Conservation (phyloP, 805 yeast species). For the Blastobotrys muscicola region DNA sequence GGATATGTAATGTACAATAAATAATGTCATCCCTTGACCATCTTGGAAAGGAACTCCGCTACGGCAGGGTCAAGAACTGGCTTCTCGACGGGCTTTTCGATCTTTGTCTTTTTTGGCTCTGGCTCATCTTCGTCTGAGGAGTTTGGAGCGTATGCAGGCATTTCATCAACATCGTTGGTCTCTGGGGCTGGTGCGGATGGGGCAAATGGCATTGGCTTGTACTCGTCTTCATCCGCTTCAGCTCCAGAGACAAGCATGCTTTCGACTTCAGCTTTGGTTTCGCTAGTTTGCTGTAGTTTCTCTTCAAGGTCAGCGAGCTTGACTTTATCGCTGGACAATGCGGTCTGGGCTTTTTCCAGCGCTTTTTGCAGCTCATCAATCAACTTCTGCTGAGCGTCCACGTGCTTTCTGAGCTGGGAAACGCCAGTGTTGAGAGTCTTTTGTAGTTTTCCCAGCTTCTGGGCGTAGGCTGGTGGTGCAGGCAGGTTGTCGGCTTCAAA, state of each 20-base stretch:
- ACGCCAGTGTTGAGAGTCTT: no score
- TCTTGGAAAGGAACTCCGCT: slow-evolving; percentile 41
- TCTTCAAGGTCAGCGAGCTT: slow-evolving; percentile 22
- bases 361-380: slow-evolving; percentile 24
- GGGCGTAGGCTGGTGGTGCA: slow-evolving; percentile 26
- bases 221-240: not conserved
- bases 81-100: slow-evolving; percentile 39
- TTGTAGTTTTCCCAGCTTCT: slow-evolving; percentile 13
- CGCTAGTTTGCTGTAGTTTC: slow-evolving; percentile 20
- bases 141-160: slow-evolving; percentile 18
- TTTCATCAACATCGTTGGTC: slow-evolving; percentile 13
- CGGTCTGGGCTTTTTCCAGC: slow-evolving; percentile 20
- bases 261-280: slow-evolving; percentile 15
- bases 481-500: slow-evolving; percentile 26
- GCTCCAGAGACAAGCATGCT: slow-evolving; percentile 9
- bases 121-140: slow-evolving; percentile 22
- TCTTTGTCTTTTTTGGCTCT: slow-evolving; percentile 21
- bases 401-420: no score
- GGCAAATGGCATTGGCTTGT: slow-evolving; percentile 7
- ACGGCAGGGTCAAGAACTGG: slow-evolving; percentile 36
- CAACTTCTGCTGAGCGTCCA: slow-evolving; percentile 12
- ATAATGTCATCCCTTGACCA: slow-evolving; percentile 36
- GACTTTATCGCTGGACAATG: slow-evolving; percentile 21
- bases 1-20: slow-evolving; percentile 4
- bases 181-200: slow-evolving; percentile 10